Evolutionary conservation across 2,329 filamentous ascomycete species (phyloP).

Genomic region (Fusarium floridanum): DNA sequence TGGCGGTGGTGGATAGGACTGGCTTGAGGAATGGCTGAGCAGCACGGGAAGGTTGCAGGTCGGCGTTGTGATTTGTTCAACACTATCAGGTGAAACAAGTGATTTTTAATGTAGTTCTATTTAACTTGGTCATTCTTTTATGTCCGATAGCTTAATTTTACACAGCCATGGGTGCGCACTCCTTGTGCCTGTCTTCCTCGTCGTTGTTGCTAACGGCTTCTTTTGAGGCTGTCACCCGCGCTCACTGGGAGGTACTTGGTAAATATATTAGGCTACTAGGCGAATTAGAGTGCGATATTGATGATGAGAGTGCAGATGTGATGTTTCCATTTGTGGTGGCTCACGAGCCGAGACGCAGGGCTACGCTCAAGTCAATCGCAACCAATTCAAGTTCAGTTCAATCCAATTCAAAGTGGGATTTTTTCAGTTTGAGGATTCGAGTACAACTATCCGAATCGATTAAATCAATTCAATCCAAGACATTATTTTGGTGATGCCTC

Average conservation of each 20-base stretch:
- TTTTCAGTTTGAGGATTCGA: too few species aligned
- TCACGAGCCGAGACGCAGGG: too few species aligned
- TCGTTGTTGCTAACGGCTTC: neutral
- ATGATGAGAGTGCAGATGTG: neutral
- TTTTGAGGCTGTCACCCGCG: neutral
- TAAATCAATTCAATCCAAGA: too few species aligned
- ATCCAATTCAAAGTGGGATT: too few species aligned
- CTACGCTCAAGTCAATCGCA: too few species aligned
- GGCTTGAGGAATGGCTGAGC: neutral
- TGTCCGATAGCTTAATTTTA: neutral
- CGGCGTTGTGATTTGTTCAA: neutral
- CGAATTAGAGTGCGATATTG: neutral
- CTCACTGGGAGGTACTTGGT: neutral
- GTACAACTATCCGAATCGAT: too few species aligned
- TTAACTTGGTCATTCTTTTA: neutral
- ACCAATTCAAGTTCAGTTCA: too few species aligned
- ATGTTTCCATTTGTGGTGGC: neutral
- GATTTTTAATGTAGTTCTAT: neutral
- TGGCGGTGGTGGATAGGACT: neutral
- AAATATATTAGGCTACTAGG: neutral
- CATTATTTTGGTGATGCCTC: too few species aligned
- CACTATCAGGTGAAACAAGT: neutral
- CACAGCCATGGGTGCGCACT: too few species aligned
- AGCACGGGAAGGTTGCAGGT: neutral
- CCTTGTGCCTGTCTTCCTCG: neutral